phyloP scores from a whole-genome alignment of 2,329 filamentous ascomycete species.

The Colletotrichum neosansevieriae region DNA sequence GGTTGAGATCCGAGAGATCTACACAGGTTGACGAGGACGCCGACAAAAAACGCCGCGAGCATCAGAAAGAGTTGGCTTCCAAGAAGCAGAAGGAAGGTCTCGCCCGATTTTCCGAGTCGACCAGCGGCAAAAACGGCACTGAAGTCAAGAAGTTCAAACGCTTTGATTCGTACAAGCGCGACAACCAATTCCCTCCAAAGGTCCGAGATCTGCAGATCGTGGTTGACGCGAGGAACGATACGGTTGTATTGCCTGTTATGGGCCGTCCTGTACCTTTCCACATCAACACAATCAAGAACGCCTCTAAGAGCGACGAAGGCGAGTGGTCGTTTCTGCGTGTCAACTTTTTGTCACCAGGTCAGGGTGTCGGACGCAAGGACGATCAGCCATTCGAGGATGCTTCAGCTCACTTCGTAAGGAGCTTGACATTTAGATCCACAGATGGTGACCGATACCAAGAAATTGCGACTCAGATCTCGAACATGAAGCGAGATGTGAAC shows the following conservation, averaged over 20 bases:
- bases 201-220: slow-evolving; percentile 90
- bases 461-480: slow-evolving; percentile 92
- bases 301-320: slow-evolving; percentile 95
- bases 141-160: slow-evolving; percentile 98
- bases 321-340: slow-evolving; percentile 95
- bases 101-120: slow-evolving; percentile 86
- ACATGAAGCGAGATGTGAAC: slow-evolving; percentile 92
- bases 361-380: slow-evolving; percentile 96
- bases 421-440: slow-evolving; percentile 92
- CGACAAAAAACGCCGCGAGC: slow-evolving; percentile 86
- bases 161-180: slow-evolving; percentile 98
- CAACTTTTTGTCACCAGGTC: slow-evolving; percentile 96
- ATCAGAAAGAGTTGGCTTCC: slow-evolving; percentile 87
- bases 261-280: slow-evolving; percentile 97
- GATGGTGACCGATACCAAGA: slow-evolving; percentile 90
- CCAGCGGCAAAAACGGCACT: slow-evolving; percentile 86
- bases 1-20: slow-evolving; percentile 90
- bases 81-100: slow-evolving; percentile 94
- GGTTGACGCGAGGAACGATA: slow-evolving; percentile 90
- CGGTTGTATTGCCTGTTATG: slow-evolving; percentile 95
- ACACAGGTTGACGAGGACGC: slow-evolving; percentile 90
- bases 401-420: slow-evolving; percentile 93
- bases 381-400: slow-evolving; percentile 98
- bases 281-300: slow-evolving; percentile 98
- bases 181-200: slow-evolving; percentile 88